These are phyloP conservation scores for Flaveria floridana DNA, from an alignment of 140 eudicot genomes.

Conservation along the genomic window DNA sequence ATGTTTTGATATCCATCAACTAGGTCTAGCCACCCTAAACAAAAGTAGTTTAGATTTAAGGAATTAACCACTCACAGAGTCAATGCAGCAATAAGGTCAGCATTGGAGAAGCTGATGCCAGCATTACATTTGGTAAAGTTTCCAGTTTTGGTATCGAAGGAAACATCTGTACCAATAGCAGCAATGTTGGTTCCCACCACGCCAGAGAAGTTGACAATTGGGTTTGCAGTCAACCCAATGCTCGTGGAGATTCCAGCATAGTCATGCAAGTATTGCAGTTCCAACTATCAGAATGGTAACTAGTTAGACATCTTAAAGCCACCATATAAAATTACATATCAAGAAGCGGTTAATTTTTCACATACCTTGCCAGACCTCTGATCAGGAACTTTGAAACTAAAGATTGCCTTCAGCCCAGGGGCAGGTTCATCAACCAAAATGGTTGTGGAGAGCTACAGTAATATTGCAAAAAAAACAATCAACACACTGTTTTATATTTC, in stretches of 20 bases:
- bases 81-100: constrained; percentile 61
- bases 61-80: constrained; percentile 43
- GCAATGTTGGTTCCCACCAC: constrained; percentile 61
- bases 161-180: constrained; percentile 67
- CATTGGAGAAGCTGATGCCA: constrained; percentile 63
- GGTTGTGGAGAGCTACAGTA: constrained; percentile 62
- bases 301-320: neutral
- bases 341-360: neutral
- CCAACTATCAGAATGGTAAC: constrained; percentile 41
- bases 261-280: constrained; percentile 66
- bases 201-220: constrained; percentile 58
- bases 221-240: constrained; percentile 63
- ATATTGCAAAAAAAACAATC: constrained; percentile 12
- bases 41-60: neutral
- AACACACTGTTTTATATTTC: neutral
- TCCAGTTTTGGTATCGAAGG: constrained; percentile 71
- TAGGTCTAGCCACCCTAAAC: neutral
- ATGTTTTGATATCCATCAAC: neutral
- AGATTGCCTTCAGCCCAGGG: constrained; percentile 76
- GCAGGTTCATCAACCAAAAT: constrained; percentile 72
- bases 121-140: constrained; percentile 69
- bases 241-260: constrained; percentile 61
- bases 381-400: constrained; percentile 83
- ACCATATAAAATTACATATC: constrained; percentile 4
- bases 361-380: constrained; percentile 85